A percentile compares a stretch with the other conserved stretches of the same genome.
These are phyloP conservation scores for Tetrahymena elliotti DNA, from an alignment of 73 alveolate genomes.

Conservation along the genomic window DNA sequence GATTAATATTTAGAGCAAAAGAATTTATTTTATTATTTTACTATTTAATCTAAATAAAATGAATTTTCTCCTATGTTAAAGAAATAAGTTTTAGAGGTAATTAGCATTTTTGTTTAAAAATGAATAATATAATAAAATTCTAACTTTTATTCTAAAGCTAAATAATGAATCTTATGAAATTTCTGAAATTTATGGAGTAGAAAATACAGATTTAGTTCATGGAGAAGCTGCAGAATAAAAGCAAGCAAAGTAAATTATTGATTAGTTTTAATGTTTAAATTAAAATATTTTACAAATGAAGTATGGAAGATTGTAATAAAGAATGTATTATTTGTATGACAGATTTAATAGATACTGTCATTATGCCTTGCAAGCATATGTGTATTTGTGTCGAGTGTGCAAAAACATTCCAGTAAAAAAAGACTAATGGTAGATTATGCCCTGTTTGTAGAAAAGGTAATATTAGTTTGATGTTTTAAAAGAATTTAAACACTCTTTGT, in stretches of 20 bases:
- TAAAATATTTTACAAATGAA: not conserved
- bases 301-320: conserved; percentile 3
- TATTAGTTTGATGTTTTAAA: not conserved
- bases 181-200: not conserved
- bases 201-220: not conserved
- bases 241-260: not conserved
- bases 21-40: not conserved
- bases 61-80: not conserved
- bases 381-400: conserved; percentile 28
- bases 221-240: not conserved
- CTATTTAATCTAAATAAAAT: not conserved
- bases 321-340: conserved; percentile 41
- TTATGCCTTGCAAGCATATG: conserved; percentile 46
- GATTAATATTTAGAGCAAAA: not conserved
- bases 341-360: conserved; percentile 16
- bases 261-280: not conserved
- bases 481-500: not conserved
- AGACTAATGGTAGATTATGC: conserved; percentile 15
- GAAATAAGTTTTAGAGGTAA: not conserved
- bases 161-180: not conserved
- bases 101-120: too few relatives aligned
- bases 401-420: conserved; percentile 7
- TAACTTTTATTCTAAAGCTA: not conserved
- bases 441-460: conserved; percentile 41
- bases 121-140: too few relatives aligned